phyloP scores from a whole-genome alignment of 1,139 yeast species.

The Diutina siamensis region DNA sequence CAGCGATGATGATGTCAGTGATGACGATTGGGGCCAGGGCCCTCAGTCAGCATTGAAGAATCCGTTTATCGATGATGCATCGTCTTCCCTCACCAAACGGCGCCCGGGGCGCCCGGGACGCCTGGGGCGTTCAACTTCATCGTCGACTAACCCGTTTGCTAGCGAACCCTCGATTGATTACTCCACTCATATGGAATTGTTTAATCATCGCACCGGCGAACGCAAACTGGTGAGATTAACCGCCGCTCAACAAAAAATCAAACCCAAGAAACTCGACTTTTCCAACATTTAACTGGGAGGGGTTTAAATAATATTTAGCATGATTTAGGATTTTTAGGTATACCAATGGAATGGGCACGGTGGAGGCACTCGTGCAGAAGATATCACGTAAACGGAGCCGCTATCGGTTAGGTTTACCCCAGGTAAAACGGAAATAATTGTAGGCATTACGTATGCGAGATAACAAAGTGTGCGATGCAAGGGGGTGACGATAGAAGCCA shows the following conservation, averaged over 20 bases:
- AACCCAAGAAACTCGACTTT: conserved; percentile 31
- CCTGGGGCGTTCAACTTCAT: too few relatives aligned
- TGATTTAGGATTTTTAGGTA: neutral
- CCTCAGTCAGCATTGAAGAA: neutral
- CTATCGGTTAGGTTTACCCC: too few relatives aligned
- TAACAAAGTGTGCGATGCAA: too few relatives aligned
- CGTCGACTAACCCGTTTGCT: neutral
- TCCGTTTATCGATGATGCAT: neutral
- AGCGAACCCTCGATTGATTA: conserved; percentile 15
- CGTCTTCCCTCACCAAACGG: too few relatives aligned
- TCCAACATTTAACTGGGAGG: conserved; percentile 7
- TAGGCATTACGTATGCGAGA: too few relatives aligned
- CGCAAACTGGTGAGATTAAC: conserved; percentile 22
- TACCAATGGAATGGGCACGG: neutral
- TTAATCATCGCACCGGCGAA: conserved; percentile 29
- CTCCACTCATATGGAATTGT: conserved; percentile 28
- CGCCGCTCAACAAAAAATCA: conserved; percentile 23
- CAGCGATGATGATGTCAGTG: neutral
- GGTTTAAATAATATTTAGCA: neutral
- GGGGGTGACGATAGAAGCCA: too few relatives aligned
- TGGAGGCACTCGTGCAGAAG: neutral
- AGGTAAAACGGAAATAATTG: too few relatives aligned
- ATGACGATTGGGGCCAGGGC: neutral
- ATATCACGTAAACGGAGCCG: too few relatives aligned
- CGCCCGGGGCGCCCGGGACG: too few relatives aligned